A percentile compares a stretch with the other conserved stretches of the same genome.
phyloP scores from a whole-genome alignment of 768 basidiomycete species.

The Hemileccinum rubropunctum region DNA sequence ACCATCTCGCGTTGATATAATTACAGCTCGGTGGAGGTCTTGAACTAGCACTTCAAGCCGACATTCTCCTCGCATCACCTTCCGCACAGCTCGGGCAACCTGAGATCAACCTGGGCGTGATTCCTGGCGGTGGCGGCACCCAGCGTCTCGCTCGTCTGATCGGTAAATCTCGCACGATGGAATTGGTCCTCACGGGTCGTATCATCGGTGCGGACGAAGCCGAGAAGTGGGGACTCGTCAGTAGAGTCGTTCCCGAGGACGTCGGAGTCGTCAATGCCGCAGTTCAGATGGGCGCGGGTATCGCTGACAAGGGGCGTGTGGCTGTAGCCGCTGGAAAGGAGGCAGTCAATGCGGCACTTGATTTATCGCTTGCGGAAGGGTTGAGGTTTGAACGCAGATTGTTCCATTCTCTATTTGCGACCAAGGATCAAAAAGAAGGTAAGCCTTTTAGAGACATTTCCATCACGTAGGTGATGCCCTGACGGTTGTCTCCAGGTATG shows the following conservation, averaged over 20 bases:
- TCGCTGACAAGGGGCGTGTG: slow-evolving; percentile 79
- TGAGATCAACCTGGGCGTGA: slow-evolving; percentile 93
- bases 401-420: slow-evolving; percentile 92
- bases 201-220: slow-evolving; percentile 81
- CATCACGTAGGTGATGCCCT: background rate
- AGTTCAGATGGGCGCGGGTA: slow-evolving; percentile 69
- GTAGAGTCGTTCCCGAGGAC: slow-evolving; percentile 71
- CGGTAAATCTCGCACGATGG: slow-evolving; percentile 95
- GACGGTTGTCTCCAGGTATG: slow-evolving; percentile 64
- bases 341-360: slow-evolving; percentile 90
- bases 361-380: slow-evolving; percentile 78
- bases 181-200: slow-evolving; percentile 86
- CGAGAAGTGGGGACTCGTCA: slow-evolving; percentile 83
- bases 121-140: slow-evolving; percentile 93
- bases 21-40: slow-evolving; percentile 92
- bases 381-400: slow-evolving; percentile 82
- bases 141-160: slow-evolving; percentile 84
- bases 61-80: slow-evolving; percentile 90
- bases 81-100: slow-evolving; percentile 94
- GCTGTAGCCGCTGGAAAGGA: slow-evolving; percentile 90
- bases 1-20: background rate
- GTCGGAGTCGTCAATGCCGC: slow-evolving; percentile 88
- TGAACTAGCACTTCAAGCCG: slow-evolving; percentile 94
- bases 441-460: slow-evolving; percentile 24
- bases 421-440: slow-evolving; percentile 95